Evolutionary conservation across 495 filamentous ascomycete species (phyloP), one percentile per base, ranked within the genome.

Genomic region (Poronia punctata): DNA sequence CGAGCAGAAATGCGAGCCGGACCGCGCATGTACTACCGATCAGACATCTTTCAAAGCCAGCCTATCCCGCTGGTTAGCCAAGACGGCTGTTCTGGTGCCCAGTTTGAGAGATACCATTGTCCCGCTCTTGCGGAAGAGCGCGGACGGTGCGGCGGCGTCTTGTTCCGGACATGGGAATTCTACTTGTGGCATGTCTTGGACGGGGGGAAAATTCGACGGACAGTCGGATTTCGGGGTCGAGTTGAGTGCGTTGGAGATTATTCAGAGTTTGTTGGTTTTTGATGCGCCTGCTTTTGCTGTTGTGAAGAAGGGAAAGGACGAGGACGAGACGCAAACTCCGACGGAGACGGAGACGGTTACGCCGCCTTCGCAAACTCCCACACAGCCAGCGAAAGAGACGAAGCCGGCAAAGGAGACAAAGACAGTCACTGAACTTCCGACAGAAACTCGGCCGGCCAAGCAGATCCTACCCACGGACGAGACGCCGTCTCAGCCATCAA

Each of bases 11-110:
- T 90, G 85, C 66, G 86, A 93, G 50, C 59, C 64, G 0, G 50
- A 56, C 20, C 66, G 61, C 27, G 74, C 72, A 39, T 93, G 86
- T 60, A 73, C 84, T 57, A 67, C 71, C 34, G 86, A 90, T 53
- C 78, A 85, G 57, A 70, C 69, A 28, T 75, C 71, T 35, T 88
- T 87, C 72, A 93, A 90, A 60, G 82, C 81, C 12, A 82, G 84
- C 51, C 64, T 87, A n/a, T 59, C 78, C 7, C 79, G 78, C n/a
- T 88, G 80, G 82, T 63, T 90, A 36, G 79, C 77, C 3, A 74
- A 76, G 40, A 74, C 77, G 28, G 70, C 77, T 6, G 78, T 80
- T 29, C 66, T 88, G 32, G 84, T 79, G 3, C 83, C 85, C 1
- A 77, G 70, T 46, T 77, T 74, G 9, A 53, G 46, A 23, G 54